Evolutionary conservation across 2,329 filamentous ascomycete species (phyloP).

Genomic region (Arthrobotrys entomopaga): DNA sequence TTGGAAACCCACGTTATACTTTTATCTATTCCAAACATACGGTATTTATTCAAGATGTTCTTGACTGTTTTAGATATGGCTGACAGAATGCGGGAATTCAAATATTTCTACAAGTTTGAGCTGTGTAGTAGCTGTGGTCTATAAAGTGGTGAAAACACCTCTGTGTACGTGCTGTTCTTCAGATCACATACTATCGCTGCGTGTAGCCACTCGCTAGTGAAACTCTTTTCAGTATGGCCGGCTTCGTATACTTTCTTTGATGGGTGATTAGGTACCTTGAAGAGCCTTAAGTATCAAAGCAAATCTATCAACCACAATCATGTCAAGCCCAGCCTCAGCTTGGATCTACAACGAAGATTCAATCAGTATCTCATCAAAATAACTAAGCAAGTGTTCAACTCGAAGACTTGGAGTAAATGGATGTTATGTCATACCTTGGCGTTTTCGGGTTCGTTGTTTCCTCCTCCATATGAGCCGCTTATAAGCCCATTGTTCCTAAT

Average conservation of each 20-base stretch:
- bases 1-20: too few relatives aligned
- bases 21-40: too few relatives aligned
- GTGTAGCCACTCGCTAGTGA: background rate
- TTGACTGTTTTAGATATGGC: too few relatives aligned
- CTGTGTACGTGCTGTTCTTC: too few relatives aligned
- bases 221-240: background rate
- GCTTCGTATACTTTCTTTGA: background rate
- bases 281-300: slow-evolving; percentile 5
- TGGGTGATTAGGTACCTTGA: background rate
- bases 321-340: slow-evolving; percentile 10
- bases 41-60: too few relatives aligned
- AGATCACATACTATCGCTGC: background rate
- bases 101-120: too few relatives aligned
- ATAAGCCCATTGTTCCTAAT: slow-evolving; percentile 94
- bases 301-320: slow-evolving; percentile 13
- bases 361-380: background rate
- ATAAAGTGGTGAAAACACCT: too few relatives aligned
- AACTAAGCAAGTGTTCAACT: background rate
- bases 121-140: too few relatives aligned
- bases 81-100: too few relatives aligned
- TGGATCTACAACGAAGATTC: background rate
- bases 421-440: slow-evolving; percentile 75
- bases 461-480: slow-evolving; percentile 87
- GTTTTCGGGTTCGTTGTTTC: slow-evolving; percentile 86
- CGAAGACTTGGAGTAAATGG: background rate